Base-by-base conservation (phyloP, 1,139 yeast genomes). In the Blastobotrys serpentis region DNA sequence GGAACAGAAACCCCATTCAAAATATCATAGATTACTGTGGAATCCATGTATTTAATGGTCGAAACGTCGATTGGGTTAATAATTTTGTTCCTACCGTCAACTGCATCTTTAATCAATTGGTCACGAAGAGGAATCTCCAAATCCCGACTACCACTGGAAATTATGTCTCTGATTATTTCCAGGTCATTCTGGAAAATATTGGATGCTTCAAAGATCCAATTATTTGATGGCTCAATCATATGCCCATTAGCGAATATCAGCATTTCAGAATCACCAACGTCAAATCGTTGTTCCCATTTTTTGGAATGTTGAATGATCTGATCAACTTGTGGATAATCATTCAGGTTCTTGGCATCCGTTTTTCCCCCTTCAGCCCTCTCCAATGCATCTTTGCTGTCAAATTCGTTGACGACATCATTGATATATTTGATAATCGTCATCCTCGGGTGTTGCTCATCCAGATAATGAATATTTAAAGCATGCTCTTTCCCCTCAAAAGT, bases 241-340 rank as follows among this genome's bases (percentile, higher is more conserved):
- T 83, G 79, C 39, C 98, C 98, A 65, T 92, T 86, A 37, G 81
- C 78, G 46, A 88, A 75, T 3, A 87, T 70, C 0, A 79, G 68
- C 0, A 90, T 82, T 1, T 66, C 62, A 2, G 48, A 50, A 5
- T 49, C 21, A 3, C 46, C 45, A 11, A 66, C 44, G 29, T 79
- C 78, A 47, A 81, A 70, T 1, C 66, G 62, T 3, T 61, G 47
- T n/a, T 70, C 56, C 57, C 78, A 68, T 1, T 52, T 56, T 13
- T 52, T 55, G 10, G 66, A 61, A 2, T 48, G 52, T 1, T 60
- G 59, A 4, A 68, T 46, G 11, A 57, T 48, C 1, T 43, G 16
- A 13, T 59, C 48, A 3, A 62, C 45, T 2, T 49, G 43, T 5
- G 47, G 48, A 6, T 46, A 48, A 7, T 51, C 39, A 21, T 46